These are phyloP conservation scores for Saccharomycopsis sp. DNA, from an alignment of 805 yeast species.

Conservation along the genomic window DNA sequence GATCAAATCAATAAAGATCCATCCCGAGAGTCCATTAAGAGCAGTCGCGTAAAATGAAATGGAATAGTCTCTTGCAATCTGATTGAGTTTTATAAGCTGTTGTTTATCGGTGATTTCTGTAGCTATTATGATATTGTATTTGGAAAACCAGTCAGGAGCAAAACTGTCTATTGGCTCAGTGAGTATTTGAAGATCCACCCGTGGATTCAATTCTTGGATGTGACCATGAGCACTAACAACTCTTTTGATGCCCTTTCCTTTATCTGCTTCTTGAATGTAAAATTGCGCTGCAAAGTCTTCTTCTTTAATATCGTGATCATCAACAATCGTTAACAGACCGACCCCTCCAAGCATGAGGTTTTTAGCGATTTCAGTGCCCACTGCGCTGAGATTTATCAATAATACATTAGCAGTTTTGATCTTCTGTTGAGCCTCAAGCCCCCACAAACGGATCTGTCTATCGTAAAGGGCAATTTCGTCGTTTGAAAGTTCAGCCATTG, in stretches of 20 bases:
- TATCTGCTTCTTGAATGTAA: slow-evolving; percentile 48
- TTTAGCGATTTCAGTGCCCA: slow-evolving; percentile 78
- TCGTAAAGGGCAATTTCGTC: slow-evolving; percentile 92
- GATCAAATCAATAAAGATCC: slow-evolving; percentile 71
- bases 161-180: slow-evolving; percentile 22
- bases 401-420: slow-evolving; percentile 69
- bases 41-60: slow-evolving; percentile 67
- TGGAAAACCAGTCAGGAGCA: slow-evolving; percentile 35
- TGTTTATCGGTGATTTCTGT: slow-evolving; percentile 48
- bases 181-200: slow-evolving; percentile 55
- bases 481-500: slow-evolving; percentile 27
- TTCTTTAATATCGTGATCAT: slow-evolving; percentile 44
- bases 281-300: slow-evolving; percentile 72
- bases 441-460: slow-evolving; percentile 94
- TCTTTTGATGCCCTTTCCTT: slow-evolving; percentile 28
- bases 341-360: slow-evolving; percentile 85
- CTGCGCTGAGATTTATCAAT: slow-evolving; percentile 64
- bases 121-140: slow-evolving; percentile 67
- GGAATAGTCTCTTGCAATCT: slow-evolving; percentile 44
- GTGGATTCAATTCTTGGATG: slow-evolving; percentile 69
- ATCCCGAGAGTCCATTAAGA: slow-evolving; percentile 77
- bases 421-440: slow-evolving; percentile 78
- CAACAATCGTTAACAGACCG: slow-evolving; percentile 69
- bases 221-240: slow-evolving; percentile 47
- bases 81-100: slow-evolving; percentile 45